phyloP scores from a whole-genome alignment of 2,329 filamentous ascomycete genomes.

The Ascochyta fabae region DNA sequence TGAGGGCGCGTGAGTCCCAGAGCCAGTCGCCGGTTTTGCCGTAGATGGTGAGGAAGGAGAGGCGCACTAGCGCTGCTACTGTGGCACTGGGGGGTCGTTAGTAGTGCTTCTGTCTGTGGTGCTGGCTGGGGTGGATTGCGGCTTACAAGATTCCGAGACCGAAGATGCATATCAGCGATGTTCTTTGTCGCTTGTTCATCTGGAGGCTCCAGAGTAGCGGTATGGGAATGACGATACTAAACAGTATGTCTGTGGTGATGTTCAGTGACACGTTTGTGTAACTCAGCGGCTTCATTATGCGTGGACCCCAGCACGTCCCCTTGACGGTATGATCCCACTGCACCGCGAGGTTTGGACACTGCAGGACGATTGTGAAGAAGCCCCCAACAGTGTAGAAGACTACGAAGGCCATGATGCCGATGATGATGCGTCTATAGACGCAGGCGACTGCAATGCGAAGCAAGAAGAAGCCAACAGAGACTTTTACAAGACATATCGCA shows the following conservation, averaged over 20 bases:
- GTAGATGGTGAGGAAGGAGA: slow-evolving; percentile 42
- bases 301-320: slow-evolving; percentile 52
- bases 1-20: slow-evolving; percentile 55
- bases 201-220: slow-evolving; percentile 42
- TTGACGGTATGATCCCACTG: slow-evolving; percentile 54
- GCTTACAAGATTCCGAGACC: slow-evolving; percentile 52
- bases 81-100: slow-evolving; percentile 36
- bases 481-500: slow-evolving; percentile 56
- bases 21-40: slow-evolving; percentile 49
- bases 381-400: slow-evolving; percentile 53
- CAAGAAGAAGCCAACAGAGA: slow-evolving; percentile 58
- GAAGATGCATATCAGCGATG: slow-evolving; percentile 52
- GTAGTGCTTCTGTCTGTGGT: not conserved
- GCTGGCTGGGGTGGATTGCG: not conserved
- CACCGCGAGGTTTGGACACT: slow-evolving; percentile 56
- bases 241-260: slow-evolving; percentile 52
- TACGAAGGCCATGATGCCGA: slow-evolving; percentile 56
- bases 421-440: slow-evolving; percentile 52
- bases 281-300: slow-evolving; percentile 51
- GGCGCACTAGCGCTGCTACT: slow-evolving; percentile 52
- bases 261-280: slow-evolving; percentile 55
- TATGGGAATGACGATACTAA: slow-evolving; percentile 50
- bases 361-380: slow-evolving; percentile 56
- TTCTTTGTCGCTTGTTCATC: slow-evolving; percentile 52
- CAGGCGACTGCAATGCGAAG: slow-evolving; percentile 53